A percentile compares a stretch with the other conserved stretches of the same genome.
These are phyloP conservation scores for Zygotorulaspora chibaensis DNA, from an alignment of 805 yeast species.

Conservation along the genomic window DNA sequence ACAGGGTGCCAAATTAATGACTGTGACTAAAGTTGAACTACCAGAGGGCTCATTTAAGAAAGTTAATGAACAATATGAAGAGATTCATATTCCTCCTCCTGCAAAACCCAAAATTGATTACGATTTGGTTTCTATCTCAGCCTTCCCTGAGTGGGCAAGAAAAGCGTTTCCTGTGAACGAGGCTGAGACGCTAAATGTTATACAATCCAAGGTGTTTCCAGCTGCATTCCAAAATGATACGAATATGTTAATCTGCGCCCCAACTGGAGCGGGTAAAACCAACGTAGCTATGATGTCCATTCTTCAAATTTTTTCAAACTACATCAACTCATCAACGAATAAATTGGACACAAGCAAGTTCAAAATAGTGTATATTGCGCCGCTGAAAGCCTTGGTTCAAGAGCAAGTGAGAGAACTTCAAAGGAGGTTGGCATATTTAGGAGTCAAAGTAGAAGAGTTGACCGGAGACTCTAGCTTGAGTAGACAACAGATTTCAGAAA, in stretches of 20 bases:
- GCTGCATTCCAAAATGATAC: constrained; percentile 67
- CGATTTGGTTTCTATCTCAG: constrained; percentile 50
- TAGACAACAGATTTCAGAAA: constrained; percentile 65
- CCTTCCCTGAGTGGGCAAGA: constrained; percentile 80
- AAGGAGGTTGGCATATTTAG: constrained; percentile 59
- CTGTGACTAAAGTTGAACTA: constrained; percentile 60
- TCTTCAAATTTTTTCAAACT: constrained; percentile 55
- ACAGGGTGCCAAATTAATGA: constrained; percentile 66
- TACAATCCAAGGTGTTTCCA: constrained; percentile 81
- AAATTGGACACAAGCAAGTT: constrained; percentile 51
- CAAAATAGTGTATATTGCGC: constrained; percentile 86
- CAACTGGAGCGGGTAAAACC: constrained; percentile 98
- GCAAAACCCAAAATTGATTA: constrained; percentile 40
- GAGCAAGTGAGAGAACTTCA: constrained; percentile 88
- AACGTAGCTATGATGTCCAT: constrained; percentile 89
- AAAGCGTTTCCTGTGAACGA: constrained; percentile 66
- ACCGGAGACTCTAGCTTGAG: constrained; percentile 86
- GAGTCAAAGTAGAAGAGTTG: constrained; percentile 73
- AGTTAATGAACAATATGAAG: constrained; percentile 71
- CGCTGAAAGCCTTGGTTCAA: constrained; percentile 89
- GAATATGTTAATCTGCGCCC: constrained; percentile 86
- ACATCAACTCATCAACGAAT: constrained; percentile 44
- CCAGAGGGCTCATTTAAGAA: constrained; percentile 84
- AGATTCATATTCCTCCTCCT: constrained; percentile 90
- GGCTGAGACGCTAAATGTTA: constrained; percentile 64